These are phyloP conservation scores for Peronospora destructor DNA, from an alignment of 352 stramenopile species.

Conservation along the genomic window DNA sequence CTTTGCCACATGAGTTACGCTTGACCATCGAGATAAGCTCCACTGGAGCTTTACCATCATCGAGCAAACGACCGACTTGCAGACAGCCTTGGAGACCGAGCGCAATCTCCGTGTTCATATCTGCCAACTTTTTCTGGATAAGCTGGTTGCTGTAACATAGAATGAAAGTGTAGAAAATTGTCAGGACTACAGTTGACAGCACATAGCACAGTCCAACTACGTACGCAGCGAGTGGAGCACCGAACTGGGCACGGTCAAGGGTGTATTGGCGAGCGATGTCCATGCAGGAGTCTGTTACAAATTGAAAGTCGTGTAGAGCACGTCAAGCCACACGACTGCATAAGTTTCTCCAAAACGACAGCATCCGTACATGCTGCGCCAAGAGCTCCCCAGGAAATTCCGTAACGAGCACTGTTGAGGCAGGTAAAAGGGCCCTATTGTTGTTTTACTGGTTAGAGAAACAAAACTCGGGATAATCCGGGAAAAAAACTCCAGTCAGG, in stretches of 20 bases:
- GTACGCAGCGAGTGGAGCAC: slow-evolving; percentile 90
- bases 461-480: background rate
- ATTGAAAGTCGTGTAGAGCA: background rate
- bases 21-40: slow-evolving; percentile 40
- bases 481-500: background rate
- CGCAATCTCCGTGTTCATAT: slow-evolving; percentile 96
- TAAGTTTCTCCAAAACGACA: background rate
- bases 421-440: slow-evolving; percentile 93
- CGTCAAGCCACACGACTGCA: slow-evolving; percentile 1
- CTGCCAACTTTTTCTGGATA: slow-evolving; percentile 96
- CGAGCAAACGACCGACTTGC: slow-evolving; percentile 26
- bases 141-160: slow-evolving; percentile 87
- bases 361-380: slow-evolving; percentile 85
- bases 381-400: slow-evolving; percentile 95
- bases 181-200: slow-evolving; percentile 2
- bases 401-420: slow-evolving; percentile 95
- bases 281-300: slow-evolving; percentile 85
- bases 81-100: slow-evolving; percentile 87
- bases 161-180: slow-evolving; percentile 3
- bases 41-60: slow-evolving; percentile 22
- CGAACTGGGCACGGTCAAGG: slow-evolving; percentile 93
- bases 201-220: slow-evolving; percentile 16
- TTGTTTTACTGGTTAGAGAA: background rate
- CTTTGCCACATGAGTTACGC: slow-evolving; percentile 44
- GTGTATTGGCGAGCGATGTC: slow-evolving; percentile 92